Conservation (phyloP, 2,329 filamentous ascomycete species). For the Mollisia scopiformis region DNA sequence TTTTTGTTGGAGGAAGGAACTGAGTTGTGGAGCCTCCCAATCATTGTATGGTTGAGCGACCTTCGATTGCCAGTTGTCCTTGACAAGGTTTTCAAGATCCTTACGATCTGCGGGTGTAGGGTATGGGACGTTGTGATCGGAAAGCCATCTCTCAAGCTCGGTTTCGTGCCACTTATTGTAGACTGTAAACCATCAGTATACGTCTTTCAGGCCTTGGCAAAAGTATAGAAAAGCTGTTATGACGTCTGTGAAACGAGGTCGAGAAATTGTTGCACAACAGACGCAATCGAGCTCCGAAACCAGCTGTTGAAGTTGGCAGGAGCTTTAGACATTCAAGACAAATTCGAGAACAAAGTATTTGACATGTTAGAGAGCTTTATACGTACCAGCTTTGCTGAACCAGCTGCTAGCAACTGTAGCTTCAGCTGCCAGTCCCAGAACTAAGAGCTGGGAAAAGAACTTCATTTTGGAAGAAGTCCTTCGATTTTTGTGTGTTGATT, state of each 20-base stretch:
- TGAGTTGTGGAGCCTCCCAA: constrained; percentile 74
- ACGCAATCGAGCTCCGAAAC: constrained; percentile 1
- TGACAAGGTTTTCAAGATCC: constrained; percentile 89
- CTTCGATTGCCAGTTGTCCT: constrained; percentile 84
- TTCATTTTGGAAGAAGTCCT: constrained; percentile 63
- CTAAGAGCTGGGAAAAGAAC: constrained; percentile 70
- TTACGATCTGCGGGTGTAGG: constrained; percentile 90
- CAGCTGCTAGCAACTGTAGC: constrained; percentile 75
- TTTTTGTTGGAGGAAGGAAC: constrained; percentile 69
- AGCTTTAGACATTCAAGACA: constrained; percentile 8
- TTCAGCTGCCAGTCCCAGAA: constrained; percentile 73
- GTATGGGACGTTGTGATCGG: constrained; percentile 88
- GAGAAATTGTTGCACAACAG: background rate
- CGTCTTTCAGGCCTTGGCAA: background rate
- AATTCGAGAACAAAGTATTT: constrained; percentile 12
- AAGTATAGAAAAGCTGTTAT: background rate
- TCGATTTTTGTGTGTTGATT: background rate
- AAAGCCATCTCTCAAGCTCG: constrained; percentile 95
- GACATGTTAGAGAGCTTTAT: constrained; percentile 5
- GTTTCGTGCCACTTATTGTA: constrained; percentile 99
- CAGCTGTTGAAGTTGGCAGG: constrained; percentile 6
- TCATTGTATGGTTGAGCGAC: constrained; percentile 74
- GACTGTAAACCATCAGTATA: constrained; percentile 53
- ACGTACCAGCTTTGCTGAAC: constrained; percentile 84
- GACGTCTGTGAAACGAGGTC: constrained; percentile 4